These are phyloP conservation scores for Poronia punctata DNA, from an alignment of 495 filamentous ascomycete genomes.

Conservation along the genomic window DNA sequence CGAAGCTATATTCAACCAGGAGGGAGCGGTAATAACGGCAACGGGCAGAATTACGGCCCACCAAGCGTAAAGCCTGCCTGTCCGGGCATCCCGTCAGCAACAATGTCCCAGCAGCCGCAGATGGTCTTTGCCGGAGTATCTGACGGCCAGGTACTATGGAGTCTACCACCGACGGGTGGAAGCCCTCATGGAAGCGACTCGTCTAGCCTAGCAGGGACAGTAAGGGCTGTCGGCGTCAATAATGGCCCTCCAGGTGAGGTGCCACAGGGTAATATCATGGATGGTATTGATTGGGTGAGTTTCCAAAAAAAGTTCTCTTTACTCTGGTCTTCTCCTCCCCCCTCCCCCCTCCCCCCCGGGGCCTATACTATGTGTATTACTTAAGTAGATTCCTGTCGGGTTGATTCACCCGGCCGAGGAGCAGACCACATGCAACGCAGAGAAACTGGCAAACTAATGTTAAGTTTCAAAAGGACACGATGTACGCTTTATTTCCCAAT, in stretches of 20 bases:
- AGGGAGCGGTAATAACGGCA: not conserved
- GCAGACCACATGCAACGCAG: too few relatives aligned
- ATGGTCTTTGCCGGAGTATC: slow-evolving; percentile 41
- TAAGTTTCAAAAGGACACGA: slow-evolving; percentile 20
- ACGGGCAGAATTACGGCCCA: too few relatives aligned
- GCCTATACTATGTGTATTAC: too few relatives aligned
- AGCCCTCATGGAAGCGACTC: slow-evolving; percentile 24
- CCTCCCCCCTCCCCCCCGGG: too few relatives aligned
- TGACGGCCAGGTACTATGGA: slow-evolving; percentile 40
- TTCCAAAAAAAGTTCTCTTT: too few relatives aligned
- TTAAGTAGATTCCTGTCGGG: too few relatives aligned
- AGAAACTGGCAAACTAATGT: too few relatives aligned
- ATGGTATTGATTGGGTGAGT: slow-evolving; percentile 31
- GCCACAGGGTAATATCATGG: slow-evolving; percentile 23
- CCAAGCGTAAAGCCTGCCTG: too few relatives aligned
- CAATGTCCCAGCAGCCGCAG: slow-evolving; percentile 17
- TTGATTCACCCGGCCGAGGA: too few relatives aligned
- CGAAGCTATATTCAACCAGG: too few relatives aligned
- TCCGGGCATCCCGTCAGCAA: slow-evolving; percentile 10
- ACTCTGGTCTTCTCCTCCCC: not conserved
- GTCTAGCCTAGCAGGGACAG: slow-evolving; percentile 7
- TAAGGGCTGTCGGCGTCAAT: not conserved
- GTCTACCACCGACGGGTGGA: slow-evolving; percentile 26
- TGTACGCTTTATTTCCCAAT: slow-evolving; percentile 29
- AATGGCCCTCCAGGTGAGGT: not conserved